Base-by-base conservation (phyloP, 352 stramenopile genomes). In the Phytophthora pluvialis region DNA sequence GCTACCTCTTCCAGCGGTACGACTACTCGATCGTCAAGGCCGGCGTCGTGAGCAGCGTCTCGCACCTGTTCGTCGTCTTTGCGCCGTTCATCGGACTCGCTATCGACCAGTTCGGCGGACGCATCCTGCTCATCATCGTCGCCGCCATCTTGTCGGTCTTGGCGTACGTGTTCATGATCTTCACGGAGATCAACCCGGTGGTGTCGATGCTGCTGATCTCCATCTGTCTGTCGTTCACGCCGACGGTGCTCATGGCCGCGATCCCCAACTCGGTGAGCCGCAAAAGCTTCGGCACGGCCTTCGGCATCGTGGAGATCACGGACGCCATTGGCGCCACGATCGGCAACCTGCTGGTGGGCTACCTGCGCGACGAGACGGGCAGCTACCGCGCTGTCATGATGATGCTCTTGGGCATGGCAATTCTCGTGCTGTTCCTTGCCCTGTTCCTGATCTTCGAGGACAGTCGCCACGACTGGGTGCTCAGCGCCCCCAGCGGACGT, bases 171-270 rank as follows among this genome's bases (percentile, higher is more conserved):
- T 73, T 95, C 42, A 93, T 97, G 76, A 88, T 94, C 59, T 97
- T 94, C 73, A 94, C 86, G 33, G 63, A 84, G 11, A 65, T 83
- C 26, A 72, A 83, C 53, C 90, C 90, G 15, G n/a, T 96, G 8
- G 75, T 94, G 28, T 90, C 86, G 31, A 95, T 97, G 86, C 35
- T 96, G 46, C 62, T 97, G 16, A 94, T 97, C 60, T 96, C 87
- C 15, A 70, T 96, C 28, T 94, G 88, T 53, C 64, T 96, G 5
- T 92, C 83, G 44, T 92, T 93, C 63, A 95, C 89, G 15, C 90
- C 90, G 12, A 96, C 88, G 45, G 93, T 97, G 45, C 55, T 97
- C 33, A 96, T 97, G 80, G 88, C 90, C 10, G 76, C 83, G 16
- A 94, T 97, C 32, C 86, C 90, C 11, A 89, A 85, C 47, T 89